These are phyloP conservation scores for Parascedosporium putredinis DNA, from an alignment of 2,329 filamentous ascomycete species.

Conservation along the genomic window DNA sequence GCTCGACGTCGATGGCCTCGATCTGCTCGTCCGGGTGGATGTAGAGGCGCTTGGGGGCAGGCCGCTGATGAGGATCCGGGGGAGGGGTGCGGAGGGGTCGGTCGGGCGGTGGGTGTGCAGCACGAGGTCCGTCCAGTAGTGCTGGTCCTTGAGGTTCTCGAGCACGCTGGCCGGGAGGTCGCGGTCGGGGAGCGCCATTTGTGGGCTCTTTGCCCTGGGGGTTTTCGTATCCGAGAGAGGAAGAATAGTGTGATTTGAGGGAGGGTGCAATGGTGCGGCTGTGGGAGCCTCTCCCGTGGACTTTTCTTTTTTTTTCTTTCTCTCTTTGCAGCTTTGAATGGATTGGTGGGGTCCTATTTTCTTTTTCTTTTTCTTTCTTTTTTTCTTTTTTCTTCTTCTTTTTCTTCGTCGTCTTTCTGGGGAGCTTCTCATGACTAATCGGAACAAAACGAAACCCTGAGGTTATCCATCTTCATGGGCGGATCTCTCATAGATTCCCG, in stretches of 20 bases:
- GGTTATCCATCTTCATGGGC: too few species aligned
- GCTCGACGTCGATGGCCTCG: conserved; percentile 53
- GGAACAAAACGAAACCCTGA: too few species aligned
- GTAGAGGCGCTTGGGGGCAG: conserved; percentile 63
- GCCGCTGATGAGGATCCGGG: conserved; percentile 59
- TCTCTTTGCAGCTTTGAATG: background rate
- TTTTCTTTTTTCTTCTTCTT: background rate
- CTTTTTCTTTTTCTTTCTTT: background rate
- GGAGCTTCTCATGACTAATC: too few species aligned
- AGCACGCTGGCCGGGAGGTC: conserved; percentile 38
- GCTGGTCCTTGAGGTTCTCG: conserved; percentile 64
- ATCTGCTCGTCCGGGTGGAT: conserved; percentile 77
- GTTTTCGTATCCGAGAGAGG: too few species aligned
- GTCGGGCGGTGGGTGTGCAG: conserved; percentile 34
- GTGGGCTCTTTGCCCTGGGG: too few species aligned
- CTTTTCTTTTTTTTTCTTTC: background rate
- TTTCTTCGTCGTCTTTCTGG: too few species aligned
- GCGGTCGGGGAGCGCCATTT: conserved; percentile 6
- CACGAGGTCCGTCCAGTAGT: conserved; percentile 58
- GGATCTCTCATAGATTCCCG: too few species aligned
- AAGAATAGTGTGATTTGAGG: too few species aligned
- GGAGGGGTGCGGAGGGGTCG: conserved; percentile 25
- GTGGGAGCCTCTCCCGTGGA: too few species aligned
- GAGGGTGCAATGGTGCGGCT: too few species aligned
- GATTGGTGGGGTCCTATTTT: background rate